Evolutionary conservation across 2,329 filamentous ascomycete genomes (phyloP).

Genomic region (Colletotrichum eremochloae): DNA sequence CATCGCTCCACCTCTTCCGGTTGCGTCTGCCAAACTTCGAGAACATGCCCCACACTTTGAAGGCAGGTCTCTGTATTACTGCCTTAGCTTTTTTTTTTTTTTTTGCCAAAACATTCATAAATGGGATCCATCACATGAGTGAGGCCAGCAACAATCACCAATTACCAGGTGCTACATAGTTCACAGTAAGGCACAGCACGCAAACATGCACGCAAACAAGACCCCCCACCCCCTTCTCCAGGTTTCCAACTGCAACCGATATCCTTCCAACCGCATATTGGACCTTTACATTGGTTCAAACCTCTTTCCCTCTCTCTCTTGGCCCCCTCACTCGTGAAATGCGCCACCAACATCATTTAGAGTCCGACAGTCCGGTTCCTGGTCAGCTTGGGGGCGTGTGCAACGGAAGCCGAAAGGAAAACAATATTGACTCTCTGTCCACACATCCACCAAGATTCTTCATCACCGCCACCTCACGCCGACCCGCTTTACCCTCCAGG

Average conservation of each 20-base stretch:
- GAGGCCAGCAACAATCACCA: neutral
- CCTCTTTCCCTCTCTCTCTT: neutral
- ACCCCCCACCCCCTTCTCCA: neutral
- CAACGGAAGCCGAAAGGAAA: conserved; percentile 7
- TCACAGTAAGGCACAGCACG: conserved; percentile 2
- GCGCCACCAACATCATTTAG: conserved; percentile 13
- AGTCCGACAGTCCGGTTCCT: conserved; percentile 32
- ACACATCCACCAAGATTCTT: conserved; percentile 22
- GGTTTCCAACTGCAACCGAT: neutral
- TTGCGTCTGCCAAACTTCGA: conserved; percentile 8
- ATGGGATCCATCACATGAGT: conserved; percentile 6
- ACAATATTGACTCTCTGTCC: neutral
- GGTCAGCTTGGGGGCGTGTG: neutral
- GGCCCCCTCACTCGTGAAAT: neutral
- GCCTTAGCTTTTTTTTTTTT: neutral
- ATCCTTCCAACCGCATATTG: conserved; percentile 1
- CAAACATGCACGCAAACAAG: conserved; percentile 23
- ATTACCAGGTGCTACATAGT: neutral
- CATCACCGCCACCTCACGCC: conserved; percentile 25
- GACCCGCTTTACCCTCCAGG: neutral
- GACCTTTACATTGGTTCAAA: neutral
- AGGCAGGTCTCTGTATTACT: conserved; percentile 15
- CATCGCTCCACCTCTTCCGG: neutral
- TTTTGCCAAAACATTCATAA: neutral
- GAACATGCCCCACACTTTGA: conserved; percentile 14